These are phyloP conservation scores for Daedaleopsis sinensis DNA, from an alignment of 768 basidiomycete species.

Conservation along the genomic window DNA sequence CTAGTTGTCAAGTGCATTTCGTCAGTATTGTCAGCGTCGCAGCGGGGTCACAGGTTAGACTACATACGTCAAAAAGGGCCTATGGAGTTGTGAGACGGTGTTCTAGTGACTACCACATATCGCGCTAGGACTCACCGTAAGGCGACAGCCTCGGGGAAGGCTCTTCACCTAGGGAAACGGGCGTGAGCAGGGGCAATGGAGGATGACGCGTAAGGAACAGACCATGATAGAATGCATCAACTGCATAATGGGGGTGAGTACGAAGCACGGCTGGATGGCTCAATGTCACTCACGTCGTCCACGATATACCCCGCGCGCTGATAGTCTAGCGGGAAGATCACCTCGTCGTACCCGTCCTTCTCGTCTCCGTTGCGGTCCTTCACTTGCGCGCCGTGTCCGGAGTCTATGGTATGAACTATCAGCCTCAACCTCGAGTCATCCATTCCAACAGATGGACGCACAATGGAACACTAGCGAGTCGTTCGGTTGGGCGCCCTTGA, in stretches of 20 bases:
- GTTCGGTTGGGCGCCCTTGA: constrained; percentile 72
- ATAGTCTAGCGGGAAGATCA: constrained; percentile 85
- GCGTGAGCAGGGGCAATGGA: constrained; percentile 30
- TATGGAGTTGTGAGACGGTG: constrained; percentile 6
- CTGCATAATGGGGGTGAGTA: constrained; percentile 36
- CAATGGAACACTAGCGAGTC: constrained; percentile 94
- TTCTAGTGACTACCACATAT: background rate
- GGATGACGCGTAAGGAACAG: background rate
- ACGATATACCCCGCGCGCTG: constrained; percentile 74
- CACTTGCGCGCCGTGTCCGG: constrained; percentile 93
- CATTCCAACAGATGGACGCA: no score
- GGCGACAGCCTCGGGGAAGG: constrained; percentile 83
- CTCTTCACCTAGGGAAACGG: constrained; percentile 43
- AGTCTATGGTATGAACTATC: constrained; percentile 50
- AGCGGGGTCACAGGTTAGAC: no score
- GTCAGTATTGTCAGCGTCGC: background rate
- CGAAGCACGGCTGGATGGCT: background rate
- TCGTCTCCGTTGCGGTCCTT: constrained; percentile 85
- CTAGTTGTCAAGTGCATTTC: constrained; percentile 34
- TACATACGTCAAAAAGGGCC: constrained; percentile 36
- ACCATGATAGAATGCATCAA: constrained; percentile 78
- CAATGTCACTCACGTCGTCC: constrained; percentile 71
- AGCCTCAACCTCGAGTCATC: background rate
- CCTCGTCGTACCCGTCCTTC: constrained; percentile 84
- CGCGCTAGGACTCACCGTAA: constrained; percentile 64